Evolutionary conservation across 257 asterid species (phyloP), one percentile per base, ranked within the genome.

Genomic region (Ilex aquifolium): DNA sequence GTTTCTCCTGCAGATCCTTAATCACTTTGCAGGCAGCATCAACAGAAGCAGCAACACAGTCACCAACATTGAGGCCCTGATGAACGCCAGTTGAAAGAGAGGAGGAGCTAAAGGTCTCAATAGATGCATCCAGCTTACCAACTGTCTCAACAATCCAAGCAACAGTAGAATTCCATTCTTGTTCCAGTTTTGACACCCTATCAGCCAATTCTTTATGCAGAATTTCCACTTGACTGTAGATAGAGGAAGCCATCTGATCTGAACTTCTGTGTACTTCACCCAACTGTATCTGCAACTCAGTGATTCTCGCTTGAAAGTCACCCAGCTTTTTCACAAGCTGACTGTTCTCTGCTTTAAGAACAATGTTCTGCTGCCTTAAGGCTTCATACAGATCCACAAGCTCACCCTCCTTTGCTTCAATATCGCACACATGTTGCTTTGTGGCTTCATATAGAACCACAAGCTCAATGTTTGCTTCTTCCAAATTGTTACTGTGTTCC

Each of bases 391-490:
- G 64, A 65, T 53, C 74, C 58, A 77, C 72, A 77, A 89, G 75
- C 70, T 87, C 93, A 39, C 71, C 74, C 82, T 77, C 80, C 72
- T 75, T 84, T 62, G 74, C 77, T 69, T 65, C 72, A 68, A 75
- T 76, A 40, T 69, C 72, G 65, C 31, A 51, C n/a, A 65, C 40
- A 65, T 76, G 79, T 65, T 75, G 88, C 69, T 76, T 76, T 62
- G 81, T 72, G 69, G 79, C 77, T 81, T 93, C 97, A 76, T 68
- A 76, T 8, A 85, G 79, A 76, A 85, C 83, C 90, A 81, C 77
- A 68, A 79, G 87, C 83, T 80, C 95, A 64, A 93, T 69, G 66
- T 80, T 85, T 72, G 69, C 82, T 69, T 72, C 82, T 69, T 86
- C 96, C 65, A 86, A 76, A 77, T 65, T 75, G 74, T 78, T 86